Percentiles rank a stretch among this genome's conserved stretches.
Conservation (phyloP, 352 stramenopile genomes). For the Phytophthora foliorum region DNA sequence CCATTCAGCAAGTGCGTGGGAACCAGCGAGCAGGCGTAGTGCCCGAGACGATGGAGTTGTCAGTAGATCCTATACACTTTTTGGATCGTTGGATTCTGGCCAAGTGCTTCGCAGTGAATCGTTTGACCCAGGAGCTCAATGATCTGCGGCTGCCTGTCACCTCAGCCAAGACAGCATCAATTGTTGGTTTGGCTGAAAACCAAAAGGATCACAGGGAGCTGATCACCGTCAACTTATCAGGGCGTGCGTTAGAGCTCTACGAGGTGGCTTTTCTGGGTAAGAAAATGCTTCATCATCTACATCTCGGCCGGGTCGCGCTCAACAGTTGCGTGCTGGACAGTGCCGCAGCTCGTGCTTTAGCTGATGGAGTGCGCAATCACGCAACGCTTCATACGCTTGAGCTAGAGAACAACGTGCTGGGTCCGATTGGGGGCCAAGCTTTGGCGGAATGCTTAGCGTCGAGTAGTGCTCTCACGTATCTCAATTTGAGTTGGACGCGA, state of each 20-base stretch:
- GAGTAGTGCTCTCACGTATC: slow-evolving; percentile 64
- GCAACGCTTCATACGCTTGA: slow-evolving; percentile 65
- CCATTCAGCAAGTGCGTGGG: slow-evolving; percentile 66
- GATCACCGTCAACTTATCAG: slow-evolving; percentile 62
- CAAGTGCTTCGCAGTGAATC: slow-evolving; percentile 76
- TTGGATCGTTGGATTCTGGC: slow-evolving; percentile 77
- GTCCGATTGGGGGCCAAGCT: slow-evolving; percentile 54
- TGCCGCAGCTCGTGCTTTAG: slow-evolving; percentile 59
- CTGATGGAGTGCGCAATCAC: slow-evolving; percentile 76
- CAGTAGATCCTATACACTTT: slow-evolving; percentile 43
- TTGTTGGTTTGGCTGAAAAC: slow-evolving; percentile 25
- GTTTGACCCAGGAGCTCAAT: slow-evolving; percentile 69
- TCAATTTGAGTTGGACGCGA: slow-evolving; percentile 86
- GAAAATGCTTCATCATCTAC: slow-evolving; percentile 80
- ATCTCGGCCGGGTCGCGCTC: slow-evolving; percentile 61
- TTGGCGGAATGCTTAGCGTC: slow-evolving; percentile 69
- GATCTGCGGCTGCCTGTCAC: slow-evolving; percentile 46
- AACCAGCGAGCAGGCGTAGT: slow-evolving; percentile 31
- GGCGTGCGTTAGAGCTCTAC: slow-evolving; percentile 57
- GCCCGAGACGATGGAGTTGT: slow-evolving; percentile 42
- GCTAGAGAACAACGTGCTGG: slow-evolving; percentile 76
- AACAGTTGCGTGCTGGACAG: slow-evolving; percentile 71
- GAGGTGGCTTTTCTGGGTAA: slow-evolving; percentile 73
- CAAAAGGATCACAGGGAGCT: slow-evolving; percentile 35
- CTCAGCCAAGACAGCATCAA: slow-evolving; percentile 10